Evolutionary conservation across 768 basidiomycete genomes (phyloP).

Genomic region (Austroboletus festivus): DNA sequence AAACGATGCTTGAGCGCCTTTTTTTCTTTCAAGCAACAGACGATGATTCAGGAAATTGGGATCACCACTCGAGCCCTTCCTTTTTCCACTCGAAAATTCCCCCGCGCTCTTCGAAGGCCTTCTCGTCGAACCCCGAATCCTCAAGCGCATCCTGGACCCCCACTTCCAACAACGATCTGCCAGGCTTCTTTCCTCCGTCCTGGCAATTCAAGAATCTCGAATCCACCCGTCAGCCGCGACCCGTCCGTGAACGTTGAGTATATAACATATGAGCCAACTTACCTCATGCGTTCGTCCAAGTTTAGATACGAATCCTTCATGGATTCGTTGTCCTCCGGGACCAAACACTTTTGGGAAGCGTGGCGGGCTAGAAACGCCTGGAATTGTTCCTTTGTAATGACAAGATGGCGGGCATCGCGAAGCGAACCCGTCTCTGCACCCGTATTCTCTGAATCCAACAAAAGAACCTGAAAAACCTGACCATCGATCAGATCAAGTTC

Average conservation of each 20-base stretch:
- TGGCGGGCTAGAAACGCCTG: constrained; percentile 36
- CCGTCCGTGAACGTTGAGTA: background rate
- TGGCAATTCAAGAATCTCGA: background rate
- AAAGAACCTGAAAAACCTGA: constrained; percentile 32
- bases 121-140: constrained; percentile 35
- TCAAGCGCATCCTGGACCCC: constrained; percentile 33
- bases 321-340: constrained; percentile 37
- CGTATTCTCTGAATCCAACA: constrained; percentile 36
- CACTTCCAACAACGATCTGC: constrained; percentile 30
- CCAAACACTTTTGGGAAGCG: constrained; percentile 27
- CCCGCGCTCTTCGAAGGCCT: constrained; percentile 30
- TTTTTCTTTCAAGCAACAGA: no score
- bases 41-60: no score
- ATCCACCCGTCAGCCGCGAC: background rate
- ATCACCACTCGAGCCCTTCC: background rate
- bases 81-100: constrained; percentile 38
- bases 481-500: background rate
- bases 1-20: no score
- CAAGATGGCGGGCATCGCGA: constrained; percentile 34
- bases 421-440: constrained; percentile 29
- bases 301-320: constrained; percentile 41
- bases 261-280: background rate
- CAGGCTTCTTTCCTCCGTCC: background rate
- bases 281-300: constrained; percentile 41
- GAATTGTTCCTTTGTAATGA: constrained; percentile 36